Evolutionary conservation across 2,329 filamentous ascomycete genomes (phyloP).

Genomic region (Pseudopyrenochaeta lycopersici): DNA sequence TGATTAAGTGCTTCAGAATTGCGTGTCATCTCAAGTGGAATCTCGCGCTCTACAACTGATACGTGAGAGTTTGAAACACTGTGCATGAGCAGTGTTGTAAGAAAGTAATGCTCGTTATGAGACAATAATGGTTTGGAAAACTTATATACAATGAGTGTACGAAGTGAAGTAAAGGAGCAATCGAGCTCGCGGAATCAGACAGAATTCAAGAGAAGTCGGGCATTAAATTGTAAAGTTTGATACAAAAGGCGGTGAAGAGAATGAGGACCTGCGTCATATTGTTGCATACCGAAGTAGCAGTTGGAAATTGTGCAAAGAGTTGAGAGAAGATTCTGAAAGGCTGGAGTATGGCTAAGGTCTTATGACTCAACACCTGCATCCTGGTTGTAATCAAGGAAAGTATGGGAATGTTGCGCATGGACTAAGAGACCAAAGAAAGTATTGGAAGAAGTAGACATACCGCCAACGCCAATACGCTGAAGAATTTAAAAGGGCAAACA

Average conservation of each 20-base stretch:
- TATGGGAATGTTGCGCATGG: not conserved
- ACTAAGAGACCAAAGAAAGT: not conserved
- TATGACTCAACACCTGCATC: not conserved
- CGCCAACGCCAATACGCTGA: constrained; percentile 22
- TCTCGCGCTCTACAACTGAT: not conserved
- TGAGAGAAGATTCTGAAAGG: not conserved
- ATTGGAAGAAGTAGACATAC: constrained; percentile 13
- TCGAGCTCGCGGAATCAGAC: not conserved
- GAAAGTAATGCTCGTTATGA: not conserved
- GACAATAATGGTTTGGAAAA: constrained; percentile 7
- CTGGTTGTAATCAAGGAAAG: constrained; percentile 1
- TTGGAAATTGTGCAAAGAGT: not conserved
- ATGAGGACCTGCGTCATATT: not conserved
- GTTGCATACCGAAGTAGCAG: not conserved
- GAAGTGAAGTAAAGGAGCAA: constrained; percentile 16
- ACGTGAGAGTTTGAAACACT: not conserved
- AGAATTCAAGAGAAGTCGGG: constrained; percentile 10
- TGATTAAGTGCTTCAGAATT: too few relatives aligned
- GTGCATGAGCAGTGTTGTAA: not conserved
- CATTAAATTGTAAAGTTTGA: constrained; percentile 2
- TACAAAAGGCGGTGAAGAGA: constrained; percentile 6
- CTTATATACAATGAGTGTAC: constrained; percentile 26
- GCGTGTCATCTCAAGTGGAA: not conserved
- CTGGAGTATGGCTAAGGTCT: not conserved
- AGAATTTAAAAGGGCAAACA: constrained; percentile 5